Evolutionary conservation across 371 early-diverging fungal genomes (phyloP), one percentile per base, ranked within the genome.

Genomic region (Rhizopus delemar): DNA sequence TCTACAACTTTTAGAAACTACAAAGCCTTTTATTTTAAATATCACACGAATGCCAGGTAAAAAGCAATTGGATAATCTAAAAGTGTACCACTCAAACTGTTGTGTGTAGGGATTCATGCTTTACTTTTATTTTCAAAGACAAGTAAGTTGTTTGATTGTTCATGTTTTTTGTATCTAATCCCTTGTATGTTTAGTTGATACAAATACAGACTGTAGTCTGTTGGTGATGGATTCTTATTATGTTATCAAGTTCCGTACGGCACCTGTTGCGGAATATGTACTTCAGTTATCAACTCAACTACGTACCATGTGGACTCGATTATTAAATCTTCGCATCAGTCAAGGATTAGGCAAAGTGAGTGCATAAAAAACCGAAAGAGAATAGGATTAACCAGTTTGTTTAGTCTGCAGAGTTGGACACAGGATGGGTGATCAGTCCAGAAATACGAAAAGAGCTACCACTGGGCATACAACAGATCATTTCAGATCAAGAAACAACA

Each of bases 21-120:
- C 73, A 48, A 85, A 84, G 54, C 90, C 88, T 3, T 89, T 81
- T 67, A 46, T 89, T 13, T 69, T 84, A 2, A 87, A 87, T 56
- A 76, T 86, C 7, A 69, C 83, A 2, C 68, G 85, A 16, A 80
- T 85, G 11, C 84, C 87, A 50, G 80, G 80, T 73, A 60, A 53
- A 33, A 3, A 33, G n/a, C 12, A 39, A 28, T 28, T 28, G 3
- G 9, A 65, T 73, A 0, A 53, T 69, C 13, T 67, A 66, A 9
- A 63, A 50, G 12, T 63, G 63, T 29, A 45, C 70, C 11, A 58
- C 73, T 28, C 32, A 28, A 15, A 28, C 39, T 74, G 72, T 62
- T 22, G 34, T 9, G 29, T 34, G 4, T 35, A 76, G 78, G 78
- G 11, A 71, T 80, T 7, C 81, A 80, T 50, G 53, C 62, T 0